phyloP scores from a whole-genome alignment of 1,284 basidiomycete species.

The Sparassis latifolia region DNA sequence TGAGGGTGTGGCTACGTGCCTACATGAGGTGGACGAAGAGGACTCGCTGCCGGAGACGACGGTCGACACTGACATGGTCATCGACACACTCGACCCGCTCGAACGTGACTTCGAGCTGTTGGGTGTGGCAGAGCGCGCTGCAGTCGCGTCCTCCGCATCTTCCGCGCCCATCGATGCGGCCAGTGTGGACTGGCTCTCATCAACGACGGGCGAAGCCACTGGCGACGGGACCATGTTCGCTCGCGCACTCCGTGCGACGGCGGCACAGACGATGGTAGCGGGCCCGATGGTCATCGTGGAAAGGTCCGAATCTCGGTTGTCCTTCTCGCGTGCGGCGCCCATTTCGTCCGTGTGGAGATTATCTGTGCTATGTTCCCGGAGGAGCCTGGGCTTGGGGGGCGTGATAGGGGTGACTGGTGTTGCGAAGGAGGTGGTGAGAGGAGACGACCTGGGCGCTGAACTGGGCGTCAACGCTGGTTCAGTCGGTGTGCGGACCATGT shows the following conservation, averaged over 20 bases:
- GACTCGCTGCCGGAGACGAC: conserved; percentile 1
- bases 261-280: conserved; percentile 25
- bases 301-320: conserved; percentile 27
- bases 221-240: conserved; percentile 23
- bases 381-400: no score
- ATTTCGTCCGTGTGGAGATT: neutral
- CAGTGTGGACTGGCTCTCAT: conserved; percentile 6
- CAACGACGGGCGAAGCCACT: conserved; percentile 6
- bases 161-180: conserved; percentile 6
- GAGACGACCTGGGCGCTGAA: neutral
- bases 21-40: conserved; percentile 10
- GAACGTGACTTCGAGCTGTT: conserved; percentile 22
- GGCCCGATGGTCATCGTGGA: conserved; percentile 29
- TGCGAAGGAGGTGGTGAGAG: conserved; percentile 1
- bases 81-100: conserved; percentile 10
- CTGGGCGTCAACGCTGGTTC: conserved; percentile 8
- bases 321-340: conserved; percentile 17
- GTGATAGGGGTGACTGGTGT: neutral
- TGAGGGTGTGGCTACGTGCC: neutral
- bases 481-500: conserved; percentile 15
- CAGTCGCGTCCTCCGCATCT: conserved; percentile 10
- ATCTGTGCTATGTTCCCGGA: no score
- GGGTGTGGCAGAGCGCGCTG: conserved; percentile 19
- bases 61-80: neutral
- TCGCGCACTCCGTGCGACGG: conserved; percentile 22